Conservation (phyloP, 1,284 basidiomycete species). For the Ustilago hordei region DNA sequence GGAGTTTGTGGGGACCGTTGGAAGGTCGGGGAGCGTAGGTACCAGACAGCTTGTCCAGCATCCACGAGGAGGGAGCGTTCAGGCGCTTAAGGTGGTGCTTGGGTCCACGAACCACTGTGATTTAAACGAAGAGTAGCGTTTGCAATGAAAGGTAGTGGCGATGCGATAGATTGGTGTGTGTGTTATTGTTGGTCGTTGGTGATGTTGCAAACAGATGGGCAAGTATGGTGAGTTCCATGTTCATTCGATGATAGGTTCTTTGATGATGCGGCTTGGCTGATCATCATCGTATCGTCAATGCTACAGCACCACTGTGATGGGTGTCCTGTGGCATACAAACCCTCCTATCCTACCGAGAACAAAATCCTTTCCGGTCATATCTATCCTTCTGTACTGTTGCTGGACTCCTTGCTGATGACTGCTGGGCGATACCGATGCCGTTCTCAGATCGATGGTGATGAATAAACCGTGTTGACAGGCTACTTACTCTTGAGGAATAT, state of each 20-base stretch:
- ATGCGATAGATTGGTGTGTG: constrained; percentile 1
- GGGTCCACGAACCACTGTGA: constrained; percentile 79
- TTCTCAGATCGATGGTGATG: constrained; percentile 29
- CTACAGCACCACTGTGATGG: constrained; percentile 9
- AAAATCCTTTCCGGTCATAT: not conserved
- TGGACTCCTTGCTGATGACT: not conserved
- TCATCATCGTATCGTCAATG: constrained; percentile 22
- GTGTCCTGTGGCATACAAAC: not conserved
- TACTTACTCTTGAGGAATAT: constrained; percentile 56
- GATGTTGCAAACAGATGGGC: constrained; percentile 10
- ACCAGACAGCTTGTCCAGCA: constrained; percentile 98
- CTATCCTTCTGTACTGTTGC: not conserved
- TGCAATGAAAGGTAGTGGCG: constrained; percentile 1
- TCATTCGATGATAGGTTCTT: not conserved
- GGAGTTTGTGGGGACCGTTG: constrained; percentile 98
- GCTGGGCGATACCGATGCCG: constrained; percentile 15
- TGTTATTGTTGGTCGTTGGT: constrained; percentile 3
- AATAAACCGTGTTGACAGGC: not conserved
- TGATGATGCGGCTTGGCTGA: not conserved
- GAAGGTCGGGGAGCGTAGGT: constrained; percentile 97
- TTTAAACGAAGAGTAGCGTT: constrained; percentile 8
- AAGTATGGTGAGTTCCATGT: constrained; percentile 32
- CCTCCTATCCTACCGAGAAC: not conserved
- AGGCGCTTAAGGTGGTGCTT: constrained; percentile 99
- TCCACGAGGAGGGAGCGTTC: constrained; percentile 97